Base-by-base conservation (phyloP, 1,139 yeast species). In the Yamadazyma mexicana region DNA sequence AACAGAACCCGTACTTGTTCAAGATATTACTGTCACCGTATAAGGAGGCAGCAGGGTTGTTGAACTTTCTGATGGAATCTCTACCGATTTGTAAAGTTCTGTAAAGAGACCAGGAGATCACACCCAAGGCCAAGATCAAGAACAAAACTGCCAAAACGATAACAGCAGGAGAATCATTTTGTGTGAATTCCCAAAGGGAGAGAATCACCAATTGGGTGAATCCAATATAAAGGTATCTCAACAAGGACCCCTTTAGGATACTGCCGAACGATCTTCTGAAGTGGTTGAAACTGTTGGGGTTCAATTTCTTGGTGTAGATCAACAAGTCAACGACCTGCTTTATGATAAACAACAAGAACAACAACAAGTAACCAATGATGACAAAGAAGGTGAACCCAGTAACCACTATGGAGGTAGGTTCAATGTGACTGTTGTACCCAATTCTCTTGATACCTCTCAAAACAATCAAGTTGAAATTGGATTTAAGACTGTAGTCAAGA, bases 311-410 rank as follows among this genome's bases (percentile, higher is more conserved):
- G 40, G 61, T 54, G 43, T 68, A 61, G 33, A 64, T 53, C 36
- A 75, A 64, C 25, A 83, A 59, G 34, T 75, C 77, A 17, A 81
- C 55, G 3, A 68, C 55, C 40, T 75, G 76, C 52, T 79, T 82
- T 23, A 73, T 50, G 32, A 80, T 62, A 22, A 83, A 75, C 35
- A 86, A 61, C 8, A 83, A 66, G 3, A 55, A 63, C 12, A 64
- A 58, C 44, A 73, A 57, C 14, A 71, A 50, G 52, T 81, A 83
- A 5, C 87, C 87, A 60, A 81, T 80, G 22, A 86, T 51, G 7
- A 83, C 69, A 56, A 85, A 85, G 53, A 84, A 85, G 0, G 91
- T 82, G 56, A 82, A 81, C 1, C 91, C 92, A 1, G 94, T 85
- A 33, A 76, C 77, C 17, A 82, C 92, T 36, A 85, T 74, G 8